These are phyloP conservation scores for Urtica urens DNA, from an alignment of 306 rosid genomes.

Conservation along the genomic window DNA sequence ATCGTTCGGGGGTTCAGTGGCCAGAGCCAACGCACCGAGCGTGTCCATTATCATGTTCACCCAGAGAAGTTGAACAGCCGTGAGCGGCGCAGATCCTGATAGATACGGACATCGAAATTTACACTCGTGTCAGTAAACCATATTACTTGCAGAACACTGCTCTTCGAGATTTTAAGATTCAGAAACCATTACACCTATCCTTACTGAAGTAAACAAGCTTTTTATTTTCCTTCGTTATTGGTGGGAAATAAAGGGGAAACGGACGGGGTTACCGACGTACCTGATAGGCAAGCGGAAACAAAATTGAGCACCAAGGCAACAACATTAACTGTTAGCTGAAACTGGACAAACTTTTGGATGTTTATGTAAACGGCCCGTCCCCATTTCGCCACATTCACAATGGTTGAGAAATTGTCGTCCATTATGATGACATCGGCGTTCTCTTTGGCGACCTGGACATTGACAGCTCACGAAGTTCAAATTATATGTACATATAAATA, in stretches of 20 bases:
- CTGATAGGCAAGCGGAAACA: conserved; percentile 82
- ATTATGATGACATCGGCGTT: conserved; percentile 80
- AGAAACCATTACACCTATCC: too few relatives aligned
- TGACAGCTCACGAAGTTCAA: conserved; percentile 12
- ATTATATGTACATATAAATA: conserved; percentile 8
- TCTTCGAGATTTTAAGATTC: too few relatives aligned
- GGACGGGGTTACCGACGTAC: conserved; percentile 30
- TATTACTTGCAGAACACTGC: too few relatives aligned
- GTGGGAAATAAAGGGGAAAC: too few relatives aligned
- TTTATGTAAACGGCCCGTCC: conserved; percentile 93
- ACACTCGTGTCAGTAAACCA: too few relatives aligned
- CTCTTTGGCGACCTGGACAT: conserved; percentile 83
- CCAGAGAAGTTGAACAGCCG: conserved; percentile 96
- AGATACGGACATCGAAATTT: conserved; percentile 3
- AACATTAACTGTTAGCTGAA: conserved; percentile 85
- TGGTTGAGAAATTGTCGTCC: conserved; percentile 82
- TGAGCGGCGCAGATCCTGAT: conserved; percentile 94
- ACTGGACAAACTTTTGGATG: conserved; percentile 95
- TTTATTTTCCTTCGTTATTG: too few relatives aligned
- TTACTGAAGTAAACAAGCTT: too few relatives aligned
- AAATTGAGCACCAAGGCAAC: conserved; percentile 85
- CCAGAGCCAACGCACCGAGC: conserved; percentile 91
- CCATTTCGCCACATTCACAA: conserved; percentile 81
- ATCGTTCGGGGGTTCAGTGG: conserved; percentile 92
- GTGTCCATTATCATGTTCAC: conserved; percentile 99